A percentile compares a stretch with the other conserved stretches of the same genome.
These are phyloP conservation scores for Phyllosticta citrichinensis DNA, from an alignment of 2,329 filamentous ascomycete species.

Conservation along the genomic window DNA sequence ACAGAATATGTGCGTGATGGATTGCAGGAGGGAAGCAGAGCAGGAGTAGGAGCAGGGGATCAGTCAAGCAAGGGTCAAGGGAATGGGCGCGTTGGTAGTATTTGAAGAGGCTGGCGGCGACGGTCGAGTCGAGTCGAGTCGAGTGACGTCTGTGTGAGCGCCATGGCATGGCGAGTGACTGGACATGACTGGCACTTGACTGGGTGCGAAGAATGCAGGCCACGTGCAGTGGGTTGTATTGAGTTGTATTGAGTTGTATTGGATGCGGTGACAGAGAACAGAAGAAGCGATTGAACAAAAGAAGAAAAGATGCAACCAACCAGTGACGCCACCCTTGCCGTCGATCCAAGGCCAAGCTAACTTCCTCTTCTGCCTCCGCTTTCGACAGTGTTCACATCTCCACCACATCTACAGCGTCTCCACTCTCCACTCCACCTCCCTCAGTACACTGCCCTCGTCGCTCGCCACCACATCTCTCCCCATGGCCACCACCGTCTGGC, in stretches of 20 bases:
- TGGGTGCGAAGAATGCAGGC: neutral
- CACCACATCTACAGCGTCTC: neutral
- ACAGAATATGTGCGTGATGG: neutral
- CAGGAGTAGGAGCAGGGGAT: neutral
- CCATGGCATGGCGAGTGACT: neutral
- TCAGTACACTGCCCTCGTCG: neutral
- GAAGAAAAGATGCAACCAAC: too few species aligned
- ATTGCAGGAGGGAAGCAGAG: neutral
- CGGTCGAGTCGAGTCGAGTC: too few species aligned
- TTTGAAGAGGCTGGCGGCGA: neutral
- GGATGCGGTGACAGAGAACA: too few species aligned
- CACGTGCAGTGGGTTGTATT: neutral
- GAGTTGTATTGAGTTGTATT: too few species aligned
- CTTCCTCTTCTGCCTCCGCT: neutral
- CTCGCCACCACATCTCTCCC: neutral
- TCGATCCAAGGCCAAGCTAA: neutral
- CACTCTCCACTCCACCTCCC: too few species aligned
- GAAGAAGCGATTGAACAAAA: too few species aligned
- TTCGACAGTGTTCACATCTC: neutral
- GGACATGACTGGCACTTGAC: too few species aligned
- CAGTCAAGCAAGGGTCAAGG: neutral
- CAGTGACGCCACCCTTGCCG: neutral
- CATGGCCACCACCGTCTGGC: conserved; percentile 55
- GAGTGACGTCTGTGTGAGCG: neutral
- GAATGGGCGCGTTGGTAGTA: neutral